Evolutionary conservation across 2,329 filamentous ascomycete species (phyloP), one percentile per base, ranked within the genome.

Genomic region (Setomelanomma holmii): DNA sequence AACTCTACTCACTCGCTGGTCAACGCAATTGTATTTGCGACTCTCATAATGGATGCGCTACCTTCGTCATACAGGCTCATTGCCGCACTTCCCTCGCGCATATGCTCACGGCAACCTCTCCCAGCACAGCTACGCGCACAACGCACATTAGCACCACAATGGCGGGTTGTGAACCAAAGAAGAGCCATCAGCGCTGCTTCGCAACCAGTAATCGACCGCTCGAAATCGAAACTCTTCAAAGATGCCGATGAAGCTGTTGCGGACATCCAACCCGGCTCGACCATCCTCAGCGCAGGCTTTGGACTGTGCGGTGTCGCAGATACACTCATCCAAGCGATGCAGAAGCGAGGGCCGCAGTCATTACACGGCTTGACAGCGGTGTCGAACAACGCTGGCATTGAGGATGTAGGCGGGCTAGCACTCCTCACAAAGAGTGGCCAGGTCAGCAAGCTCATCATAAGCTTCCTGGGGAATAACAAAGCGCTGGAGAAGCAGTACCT

Each of bases 381-480:
- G 1, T 92, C 89, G 36, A 93, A 93, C 71, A 93, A 93, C 69
- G 89, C 89, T 14, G 90, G 90, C 21, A 81, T 86, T 5, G 86
- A 89, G 49, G 85, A 84, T 33, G 84, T 85, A 2, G 71, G 71
- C 14, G 90, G 90, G 0, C 77, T 93, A 22, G 85, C 89, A 2
- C 81, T 84, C 4, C 81, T 93, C 23, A 87, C 88, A 0, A 82
- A 86, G 51, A 83, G 85, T 0, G 88, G 89, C 1, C 89, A 91
- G 66, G 80, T 93, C 27, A 81, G 84, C 61, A 86, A 89, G 58
- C 82, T 93, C 63, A 86, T 92, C 49, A 79, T 91, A n/a, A 90
- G 87, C 1, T 93, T 89, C 58, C 79, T 93, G 5, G 90, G 90
- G 4, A 86, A 88, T 59, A 93, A 93, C 75, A 93, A 91, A 74